Evolutionary conservation across 768 basidiomycete species (phyloP), one percentile per base, ranked within the genome.

Genomic region (Amanita rubescens): DNA sequence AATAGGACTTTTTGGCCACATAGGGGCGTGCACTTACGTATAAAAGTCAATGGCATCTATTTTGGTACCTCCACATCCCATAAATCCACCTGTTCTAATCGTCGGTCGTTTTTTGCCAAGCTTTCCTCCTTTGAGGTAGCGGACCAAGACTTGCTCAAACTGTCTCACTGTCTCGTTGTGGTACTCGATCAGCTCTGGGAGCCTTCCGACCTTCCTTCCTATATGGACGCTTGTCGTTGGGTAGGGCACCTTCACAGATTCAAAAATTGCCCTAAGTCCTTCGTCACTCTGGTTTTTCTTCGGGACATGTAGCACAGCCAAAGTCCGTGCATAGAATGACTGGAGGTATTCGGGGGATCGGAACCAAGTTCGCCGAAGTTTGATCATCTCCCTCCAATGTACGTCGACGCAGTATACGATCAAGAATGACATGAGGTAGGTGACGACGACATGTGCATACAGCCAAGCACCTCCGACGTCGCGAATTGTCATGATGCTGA

Each of bases 81-180:
- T 70, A 54, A 78, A 83, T 1, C 85, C 90, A 15, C 94, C 94
- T 12, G 90, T 70, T 14, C 80, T 78, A 57, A 94, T 82, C 2
- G 75, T 87, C 1, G 96, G 96, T 32, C 96, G 75, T 55, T 87
- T 89, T 60, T 81, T 82, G 45, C 79, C 90, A 34, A 94, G 75
- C 61, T 75, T 80, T 1, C 90, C 91, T 7, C 80, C 84, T 60
- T 92, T 94, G 55, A 97, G 78, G 66, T 96, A 97, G 51, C 81
- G 82, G 53, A 97, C 95, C 30, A 99, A 78, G 47, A 93, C 77
- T 34, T 81, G 75, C 66, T 99, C 96, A 54, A 98, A 80, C 60
- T 95, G 85, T 45, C 88, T 78, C n/a, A 99, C 95, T n/a, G 91
- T 87, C 51, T 83, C 72, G 67, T 98, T 98, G 67, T 94, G 91